phyloP scores from a whole-genome alignment of 2,329 filamentous ascomycete genomes.

The Didymella sp. region DNA sequence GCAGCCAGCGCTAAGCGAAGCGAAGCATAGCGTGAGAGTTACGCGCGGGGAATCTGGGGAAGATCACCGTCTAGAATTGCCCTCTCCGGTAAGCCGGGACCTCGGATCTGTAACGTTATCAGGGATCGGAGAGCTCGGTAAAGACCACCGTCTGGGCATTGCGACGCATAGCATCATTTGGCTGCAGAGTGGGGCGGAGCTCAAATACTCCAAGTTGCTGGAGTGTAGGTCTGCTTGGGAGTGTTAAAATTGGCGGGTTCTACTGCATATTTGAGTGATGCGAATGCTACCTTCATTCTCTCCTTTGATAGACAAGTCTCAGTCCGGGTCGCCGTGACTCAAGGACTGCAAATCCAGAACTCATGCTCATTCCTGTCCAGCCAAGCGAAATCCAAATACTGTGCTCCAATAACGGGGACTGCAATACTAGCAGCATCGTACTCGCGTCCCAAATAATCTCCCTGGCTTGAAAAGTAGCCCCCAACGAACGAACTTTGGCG shows the following conservation, averaged over 20 bases:
- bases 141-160: background rate
- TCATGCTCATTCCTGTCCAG: no score
- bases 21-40: background rate
- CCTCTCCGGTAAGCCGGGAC: background rate
- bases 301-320: no score
- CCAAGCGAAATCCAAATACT: no score
- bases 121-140: background rate
- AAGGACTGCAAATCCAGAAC: no score
- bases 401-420: no score
- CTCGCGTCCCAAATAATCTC: no score
- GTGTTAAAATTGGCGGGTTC: background rate
- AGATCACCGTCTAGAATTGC: background rate
- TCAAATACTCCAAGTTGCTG: background rate
- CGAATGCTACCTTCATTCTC: no score
- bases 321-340: no score
- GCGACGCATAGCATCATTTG: background rate
- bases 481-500: no score
- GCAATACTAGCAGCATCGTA: no score
- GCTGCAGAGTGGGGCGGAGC: background rate
- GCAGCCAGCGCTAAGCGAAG: constrained; percentile 1
- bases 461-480: no score
- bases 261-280: background rate
- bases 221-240: background rate
- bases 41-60: constrained; percentile 3
- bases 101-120: background rate